These are phyloP conservation scores for Lactarius deliciosus DNA, from an alignment of 768 basidiomycete species.

Conservation along the genomic window DNA sequence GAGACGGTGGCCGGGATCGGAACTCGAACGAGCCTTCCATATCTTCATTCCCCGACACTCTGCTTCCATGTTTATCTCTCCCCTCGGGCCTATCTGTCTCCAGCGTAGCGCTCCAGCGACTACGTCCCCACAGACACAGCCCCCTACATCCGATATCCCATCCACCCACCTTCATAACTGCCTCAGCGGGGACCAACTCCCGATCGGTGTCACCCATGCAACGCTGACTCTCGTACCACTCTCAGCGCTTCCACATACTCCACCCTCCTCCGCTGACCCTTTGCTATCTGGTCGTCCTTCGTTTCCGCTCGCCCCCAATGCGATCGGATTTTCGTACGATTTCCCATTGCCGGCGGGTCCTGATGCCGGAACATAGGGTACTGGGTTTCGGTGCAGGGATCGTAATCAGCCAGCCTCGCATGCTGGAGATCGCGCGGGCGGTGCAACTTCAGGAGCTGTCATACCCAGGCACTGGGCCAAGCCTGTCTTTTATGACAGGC, in stretches of 20 bases:
- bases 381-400: constrained; percentile 76
- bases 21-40: constrained; percentile 53
- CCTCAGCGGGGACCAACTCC: constrained; percentile 40
- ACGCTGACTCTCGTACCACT: constrained; percentile 48
- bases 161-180: constrained; percentile 46
- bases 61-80: constrained; percentile 74
- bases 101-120: constrained; percentile 41
- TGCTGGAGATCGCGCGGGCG: constrained; percentile 69
- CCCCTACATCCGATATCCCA: constrained; percentile 51
- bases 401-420: constrained; percentile 69
- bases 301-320: constrained; percentile 50
- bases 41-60: constrained; percentile 62
- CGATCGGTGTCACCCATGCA: constrained; percentile 55
- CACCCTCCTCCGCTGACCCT: constrained; percentile 30
- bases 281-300: constrained; percentile 44
- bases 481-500: constrained; percentile 48
- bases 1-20: too few species aligned
- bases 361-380: constrained; percentile 45
- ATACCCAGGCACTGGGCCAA: constrained; percentile 43
- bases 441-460: constrained; percentile 56
- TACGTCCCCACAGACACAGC: constrained; percentile 29
- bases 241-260: constrained; percentile 41
- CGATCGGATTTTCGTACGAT: constrained; percentile 48
- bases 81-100: constrained; percentile 66
- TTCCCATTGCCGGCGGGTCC: constrained; percentile 46